Evolutionary conservation across 2,329 filamentous ascomycete species (phyloP), one percentile per base, ranked within the genome.

Genomic region (Penicillium sp.): DNA sequence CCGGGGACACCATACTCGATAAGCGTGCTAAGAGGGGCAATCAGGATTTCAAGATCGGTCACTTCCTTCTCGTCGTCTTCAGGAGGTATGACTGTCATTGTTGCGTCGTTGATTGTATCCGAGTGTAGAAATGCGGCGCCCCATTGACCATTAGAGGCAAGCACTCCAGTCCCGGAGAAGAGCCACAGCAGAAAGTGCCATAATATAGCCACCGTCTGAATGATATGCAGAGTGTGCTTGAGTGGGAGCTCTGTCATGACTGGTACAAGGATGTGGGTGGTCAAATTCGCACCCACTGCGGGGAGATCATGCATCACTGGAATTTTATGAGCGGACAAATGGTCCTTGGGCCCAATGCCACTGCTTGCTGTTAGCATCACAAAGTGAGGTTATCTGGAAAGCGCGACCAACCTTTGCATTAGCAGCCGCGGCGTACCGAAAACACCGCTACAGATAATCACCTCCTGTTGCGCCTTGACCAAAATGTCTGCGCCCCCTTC

Each of bases 341-440:
- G 41, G 4, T 46, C 50, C 21, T 53, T 53, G 2, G 41, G 41
- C 9, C 50, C 50, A 9, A 53, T 33, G 13, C 50, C 50, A 47
- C 50, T 53, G 13, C n/a, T 7, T 1, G 15, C 16, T 16, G 33
- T 53, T 19, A 53, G 41, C 16, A 50, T 40, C 11, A 33, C 4
- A 4, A 15, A 5, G 5, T 16, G 21, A 29, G 13, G n/a, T 8
- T 25, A 16, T 19, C 5, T 9, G 11, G 7, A 19, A 27, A 46
- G 7, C 8, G 5, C 11, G 15, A 45, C 41, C 23, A 29, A 53
- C 50, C 50, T 53, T 23, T 46, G 23, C 41, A 53, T 46, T 3
- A 53, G 23, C 10, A 53, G 41, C n/a, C 39, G 50, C 5, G 50
- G 50, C 23, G 50, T 53, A n/a, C 50, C 50, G n/a, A 53, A 53